Percentiles rank a stretch among this genome's conserved stretches.
These are phyloP conservation scores for Xylariaceae sp. DNA, from an alignment of 2,329 filamentous ascomycete species.

Conservation along the genomic window DNA sequence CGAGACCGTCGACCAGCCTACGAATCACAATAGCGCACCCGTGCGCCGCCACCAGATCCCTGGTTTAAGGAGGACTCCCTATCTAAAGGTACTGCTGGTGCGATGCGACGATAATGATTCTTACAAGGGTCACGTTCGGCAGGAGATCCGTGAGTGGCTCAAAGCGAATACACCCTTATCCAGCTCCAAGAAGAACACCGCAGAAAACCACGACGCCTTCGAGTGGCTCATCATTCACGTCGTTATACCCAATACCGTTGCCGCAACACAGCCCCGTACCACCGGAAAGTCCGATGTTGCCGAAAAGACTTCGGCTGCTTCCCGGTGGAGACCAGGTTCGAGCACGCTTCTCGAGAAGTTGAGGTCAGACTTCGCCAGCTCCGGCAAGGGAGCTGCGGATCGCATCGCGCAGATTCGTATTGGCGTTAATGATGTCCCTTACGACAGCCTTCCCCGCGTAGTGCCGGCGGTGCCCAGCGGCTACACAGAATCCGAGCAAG, in stretches of 20 bases:
- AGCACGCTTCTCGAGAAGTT: slow-evolving; percentile 88
- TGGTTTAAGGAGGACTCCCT: slow-evolving; percentile 87
- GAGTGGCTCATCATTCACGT: slow-evolving; percentile 96
- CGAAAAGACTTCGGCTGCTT: slow-evolving; percentile 62
- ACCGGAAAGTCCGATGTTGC: slow-evolving; percentile 52
- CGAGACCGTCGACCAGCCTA: slow-evolving; percentile 44
- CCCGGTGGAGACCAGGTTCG: slow-evolving; percentile 78
- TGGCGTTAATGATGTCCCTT: slow-evolving; percentile 68
- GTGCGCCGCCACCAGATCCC: slow-evolving; percentile 91
- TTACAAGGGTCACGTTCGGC: slow-evolving; percentile 80
- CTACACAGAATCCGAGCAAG: slow-evolving; percentile 72
- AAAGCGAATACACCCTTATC: slow-evolving; percentile 70
- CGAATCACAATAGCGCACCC: slow-evolving; percentile 40
- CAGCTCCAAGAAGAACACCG: slow-evolving; percentile 64
- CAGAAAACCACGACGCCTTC: slow-evolving; percentile 94
- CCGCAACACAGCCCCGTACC: slow-evolving; percentile 73
- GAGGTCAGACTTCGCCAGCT: slow-evolving; percentile 83
- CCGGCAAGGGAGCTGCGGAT: slow-evolving; percentile 70
- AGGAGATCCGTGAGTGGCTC: slow-evolving; percentile 88
- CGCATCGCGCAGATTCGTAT: slow-evolving; percentile 85
- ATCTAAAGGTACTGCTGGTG: slow-evolving; percentile 86
- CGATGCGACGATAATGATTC: slow-evolving; percentile 94
- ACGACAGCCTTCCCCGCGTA: slow-evolving; percentile 64
- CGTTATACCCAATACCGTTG: slow-evolving; percentile 81
- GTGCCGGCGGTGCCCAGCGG: slow-evolving; percentile 65